phyloP scores from a whole-genome alignment of 2,329 filamentous ascomycete species.

The Aphanoascus verrucosus region DNA sequence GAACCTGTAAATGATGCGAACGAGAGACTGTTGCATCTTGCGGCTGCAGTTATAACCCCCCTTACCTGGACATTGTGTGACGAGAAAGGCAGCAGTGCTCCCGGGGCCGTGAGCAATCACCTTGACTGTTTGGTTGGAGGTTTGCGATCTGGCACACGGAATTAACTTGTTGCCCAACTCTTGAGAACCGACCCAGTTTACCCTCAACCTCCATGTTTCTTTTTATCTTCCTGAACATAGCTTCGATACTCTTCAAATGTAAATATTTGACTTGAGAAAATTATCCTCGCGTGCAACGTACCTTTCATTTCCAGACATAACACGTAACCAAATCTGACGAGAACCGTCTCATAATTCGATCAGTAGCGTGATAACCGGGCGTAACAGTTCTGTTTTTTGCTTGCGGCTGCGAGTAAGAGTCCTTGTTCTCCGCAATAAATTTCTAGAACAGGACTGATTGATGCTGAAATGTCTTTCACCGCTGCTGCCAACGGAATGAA shows the following conservation, averaged over 20 bases:
- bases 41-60: not conserved
- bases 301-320: too few relatives aligned
- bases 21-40: slow-evolving; percentile 4
- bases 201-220: not conserved
- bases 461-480: not conserved
- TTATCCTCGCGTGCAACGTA: too few relatives aligned
- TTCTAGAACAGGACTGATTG: too few relatives aligned
- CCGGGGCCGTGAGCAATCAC: not conserved
- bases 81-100: not conserved
- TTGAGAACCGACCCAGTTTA: not conserved
- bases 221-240: not conserved
- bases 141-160: too few relatives aligned
- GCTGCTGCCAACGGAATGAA: too few relatives aligned
- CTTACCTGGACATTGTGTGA: slow-evolving; percentile 9
- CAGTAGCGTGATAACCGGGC: too few relatives aligned
- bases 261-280: not conserved
- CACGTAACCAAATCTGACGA: too few relatives aligned
- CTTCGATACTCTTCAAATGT: not conserved
- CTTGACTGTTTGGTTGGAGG: not conserved
- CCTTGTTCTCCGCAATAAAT: too few relatives aligned
- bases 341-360: too few relatives aligned
- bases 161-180: not conserved
- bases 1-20: slow-evolving; percentile 1
- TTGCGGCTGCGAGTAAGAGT: too few relatives aligned
- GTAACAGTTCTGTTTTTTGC: too few relatives aligned